Evolutionary conservation across 371 early-diverging fungal species (phyloP), one percentile per base, ranked within the genome.

Genomic region (Coemansia sp.): DNA sequence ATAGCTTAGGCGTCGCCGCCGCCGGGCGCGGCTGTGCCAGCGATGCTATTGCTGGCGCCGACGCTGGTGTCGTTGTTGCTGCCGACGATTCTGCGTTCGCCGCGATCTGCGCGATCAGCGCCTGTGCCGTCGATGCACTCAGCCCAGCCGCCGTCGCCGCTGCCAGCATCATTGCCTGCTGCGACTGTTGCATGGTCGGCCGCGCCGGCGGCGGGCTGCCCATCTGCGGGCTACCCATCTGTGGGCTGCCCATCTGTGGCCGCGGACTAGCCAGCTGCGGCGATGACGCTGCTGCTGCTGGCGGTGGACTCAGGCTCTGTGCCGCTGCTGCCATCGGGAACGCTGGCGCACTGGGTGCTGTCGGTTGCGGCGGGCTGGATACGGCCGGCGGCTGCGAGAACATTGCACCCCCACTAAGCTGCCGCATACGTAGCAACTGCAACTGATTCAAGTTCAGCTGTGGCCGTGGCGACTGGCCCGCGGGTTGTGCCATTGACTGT

Each of bases 81-180:
- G 62, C n/a, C 10, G 62, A 26, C 39, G 62, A 16, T 20, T 68
- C 68, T 4, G 56, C 52, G 47, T 57, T 68, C 1, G 68, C 69
- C 0, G 73, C 63, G 8, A 72, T 68, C 20, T 72, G 73, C 1
- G 68, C 73, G 11, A 72, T 63, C 36, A 72, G 41, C 32, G 73
- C 68, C 14, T 72, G 73, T 0, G 73, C 69, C 5, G 63, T 60
- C 13, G 68, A 45, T 3, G 64, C 38, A 26, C 64, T 72, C 10
- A 72, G 49, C 5, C 73, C 73, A 0, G 73, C 73, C 0, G 73
- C 73, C 5, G 63, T 48, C 1, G 69, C 73, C 1, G 73, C 69
- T 0, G 64, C 68, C 42, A 72, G 34, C 73, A 72, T 67, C 73
- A 72, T 68, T 31, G 61, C 69, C 39, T 68, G 68, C 54, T 68